These are phyloP conservation scores for Podaxis sp. DNA, from an alignment of 768 basidiomycete genomes.

Conservation along the genomic window DNA sequence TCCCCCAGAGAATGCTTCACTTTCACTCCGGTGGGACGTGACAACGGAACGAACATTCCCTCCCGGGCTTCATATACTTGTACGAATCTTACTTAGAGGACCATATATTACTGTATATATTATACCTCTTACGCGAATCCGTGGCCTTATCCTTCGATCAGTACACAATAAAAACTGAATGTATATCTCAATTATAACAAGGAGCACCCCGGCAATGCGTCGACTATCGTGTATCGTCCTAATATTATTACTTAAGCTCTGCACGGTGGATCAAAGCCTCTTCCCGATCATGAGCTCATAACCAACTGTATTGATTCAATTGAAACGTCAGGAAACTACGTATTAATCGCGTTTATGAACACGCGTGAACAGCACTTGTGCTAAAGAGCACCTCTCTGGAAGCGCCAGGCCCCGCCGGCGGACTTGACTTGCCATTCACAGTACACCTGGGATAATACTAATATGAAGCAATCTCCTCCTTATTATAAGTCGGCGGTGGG, in stretches of 20 bases:
- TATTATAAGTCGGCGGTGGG: not conserved
- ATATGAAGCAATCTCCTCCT: not conserved
- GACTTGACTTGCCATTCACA: not conserved
- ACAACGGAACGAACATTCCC: not conserved
- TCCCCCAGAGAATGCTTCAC: no score
- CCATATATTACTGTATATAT: not conserved
- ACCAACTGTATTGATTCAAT: not conserved
- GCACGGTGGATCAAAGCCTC: not conserved
- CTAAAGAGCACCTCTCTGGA: not conserved
- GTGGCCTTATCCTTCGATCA: not conserved
- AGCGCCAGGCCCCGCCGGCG: constrained; percentile 2
- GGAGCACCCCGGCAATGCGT: not conserved
- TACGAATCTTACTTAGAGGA: not conserved
- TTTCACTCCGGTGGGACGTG: not conserved
- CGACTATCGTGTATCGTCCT: not conserved
- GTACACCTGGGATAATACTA: not conserved
- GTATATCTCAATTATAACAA: not conserved
- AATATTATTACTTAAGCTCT: not conserved
- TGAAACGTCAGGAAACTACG: not conserved
- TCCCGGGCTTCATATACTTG: not conserved
- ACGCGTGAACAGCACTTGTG: not conserved
- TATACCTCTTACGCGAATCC: not conserved
- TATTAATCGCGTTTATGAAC: not conserved
- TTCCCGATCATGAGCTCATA: not conserved
- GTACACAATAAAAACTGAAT: not conserved